phyloP scores from a whole-genome alignment of 2,329 filamentous ascomycete species.

The Trichophyton simii region DNA sequence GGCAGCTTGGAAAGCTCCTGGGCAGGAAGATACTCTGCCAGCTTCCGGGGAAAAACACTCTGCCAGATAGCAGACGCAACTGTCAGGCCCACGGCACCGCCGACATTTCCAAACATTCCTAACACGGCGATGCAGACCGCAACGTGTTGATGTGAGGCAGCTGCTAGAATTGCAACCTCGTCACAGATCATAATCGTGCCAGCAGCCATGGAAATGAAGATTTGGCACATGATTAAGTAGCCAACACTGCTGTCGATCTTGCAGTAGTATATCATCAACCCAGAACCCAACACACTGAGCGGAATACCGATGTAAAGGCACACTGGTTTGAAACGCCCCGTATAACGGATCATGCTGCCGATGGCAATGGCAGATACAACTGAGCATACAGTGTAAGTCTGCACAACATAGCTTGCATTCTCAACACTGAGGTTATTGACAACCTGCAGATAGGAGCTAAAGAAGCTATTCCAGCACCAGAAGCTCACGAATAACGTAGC shows the following conservation, averaged over 20 bases:
- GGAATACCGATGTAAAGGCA: slow-evolving; percentile 40
- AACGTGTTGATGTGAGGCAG: slow-evolving; percentile 40
- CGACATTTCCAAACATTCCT: slow-evolving; percentile 19
- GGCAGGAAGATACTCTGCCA: slow-evolving; percentile 15
- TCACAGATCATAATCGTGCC: slow-evolving; percentile 39
- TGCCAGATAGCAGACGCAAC: slow-evolving; percentile 22
- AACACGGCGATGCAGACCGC: slow-evolving; percentile 25
- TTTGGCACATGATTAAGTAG: slow-evolving; percentile 41
- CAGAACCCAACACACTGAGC: slow-evolving; percentile 37
- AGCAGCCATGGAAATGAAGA: slow-evolving; percentile 41
- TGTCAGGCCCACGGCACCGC: slow-evolving; percentile 19
- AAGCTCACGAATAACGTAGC: slow-evolving; percentile 30
- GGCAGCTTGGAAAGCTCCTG: slow-evolving; percentile 11
- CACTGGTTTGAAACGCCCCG: slow-evolving; percentile 39
- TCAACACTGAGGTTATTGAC: slow-evolving; percentile 34
- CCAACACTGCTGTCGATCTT: slow-evolving; percentile 35
- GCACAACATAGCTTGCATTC: slow-evolving; percentile 32
- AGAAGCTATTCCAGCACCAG: slow-evolving; percentile 40
- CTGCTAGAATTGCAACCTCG: slow-evolving; percentile 45
- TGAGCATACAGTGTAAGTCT: slow-evolving; percentile 39
- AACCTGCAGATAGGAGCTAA: slow-evolving; percentile 41
- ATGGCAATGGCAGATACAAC: slow-evolving; percentile 15
- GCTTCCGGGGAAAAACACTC: slow-evolving; percentile 14
- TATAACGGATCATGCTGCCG: slow-evolving; percentile 30
- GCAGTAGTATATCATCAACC: slow-evolving; percentile 43